These are phyloP conservation scores for Mortierella sp. DNA, from an alignment of 371 early-diverging fungal species.

Conservation along the genomic window DNA sequence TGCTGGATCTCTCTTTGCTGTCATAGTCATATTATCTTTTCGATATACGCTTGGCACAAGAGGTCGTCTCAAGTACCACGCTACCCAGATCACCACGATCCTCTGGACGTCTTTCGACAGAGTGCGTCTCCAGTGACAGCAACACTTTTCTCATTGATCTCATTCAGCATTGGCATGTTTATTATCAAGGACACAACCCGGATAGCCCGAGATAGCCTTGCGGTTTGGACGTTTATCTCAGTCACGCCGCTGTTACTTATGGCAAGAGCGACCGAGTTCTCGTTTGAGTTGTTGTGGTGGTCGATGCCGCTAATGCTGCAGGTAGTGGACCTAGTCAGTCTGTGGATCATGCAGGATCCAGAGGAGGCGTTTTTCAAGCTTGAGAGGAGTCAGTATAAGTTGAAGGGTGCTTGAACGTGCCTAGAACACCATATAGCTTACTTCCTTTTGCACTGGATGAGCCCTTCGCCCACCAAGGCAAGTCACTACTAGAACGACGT, in stretches of 20 bases:
- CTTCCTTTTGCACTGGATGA: too few species aligned
- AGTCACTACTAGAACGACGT: too few species aligned
- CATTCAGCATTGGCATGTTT: slow-evolving; percentile 32
- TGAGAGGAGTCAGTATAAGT: slow-evolving; percentile 41
- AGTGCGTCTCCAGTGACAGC: slow-evolving; percentile 23
- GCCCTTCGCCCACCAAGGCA: too few species aligned
- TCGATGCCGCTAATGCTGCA: slow-evolving; percentile 51
- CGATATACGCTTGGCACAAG: slow-evolving; percentile 16
- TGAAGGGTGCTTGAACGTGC: slow-evolving; percentile 32
- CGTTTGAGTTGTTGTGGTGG: slow-evolving; percentile 50
- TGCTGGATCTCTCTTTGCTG: neutral
- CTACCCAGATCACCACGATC: slow-evolving; percentile 14
- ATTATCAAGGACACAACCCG: slow-evolving; percentile 28
- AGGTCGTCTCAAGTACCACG: neutral
- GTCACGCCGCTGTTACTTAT: slow-evolving; percentile 26
- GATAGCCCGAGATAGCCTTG: slow-evolving; percentile 18
- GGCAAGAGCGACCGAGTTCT: slow-evolving; percentile 18
- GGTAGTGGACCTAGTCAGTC: slow-evolving; percentile 25
- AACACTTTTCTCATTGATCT: slow-evolving; percentile 30
- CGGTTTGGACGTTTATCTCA: slow-evolving; percentile 32
- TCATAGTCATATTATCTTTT: slow-evolving; percentile 30
- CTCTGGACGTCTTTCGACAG: slow-evolving; percentile 14
- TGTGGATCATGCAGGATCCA: slow-evolving; percentile 47
- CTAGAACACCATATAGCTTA: too few species aligned
- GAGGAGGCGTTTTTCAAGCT: slow-evolving; percentile 38